Base-by-base conservation (phyloP, 441 rosid species). In the Theobroma grandiflorum region DNA sequence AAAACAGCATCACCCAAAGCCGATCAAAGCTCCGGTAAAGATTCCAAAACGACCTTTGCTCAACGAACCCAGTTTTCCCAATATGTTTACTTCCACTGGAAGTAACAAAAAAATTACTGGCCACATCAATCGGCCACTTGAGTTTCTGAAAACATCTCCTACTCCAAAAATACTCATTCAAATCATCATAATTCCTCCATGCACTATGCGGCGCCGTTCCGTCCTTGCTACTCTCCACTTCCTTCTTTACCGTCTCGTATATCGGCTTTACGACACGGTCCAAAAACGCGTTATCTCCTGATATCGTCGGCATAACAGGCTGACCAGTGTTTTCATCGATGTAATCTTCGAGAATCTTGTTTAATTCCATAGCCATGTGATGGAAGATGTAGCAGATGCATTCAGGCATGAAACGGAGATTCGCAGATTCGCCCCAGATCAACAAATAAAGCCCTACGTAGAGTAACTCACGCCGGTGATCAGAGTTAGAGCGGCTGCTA, bases 61-160 rank as follows among this genome's bases (percentile, higher is more conserved):
- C 99, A 64, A 95, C 99, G 63, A 94, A 95, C 35, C 99, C 99
- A 0, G 98, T 95, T 83, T 95, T 95, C 40, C 99, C 96, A 11
- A 94, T 94, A 66, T 85, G 93, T 67, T 91, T 87, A 43, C 87
- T 81, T 78, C 53, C 82, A 42, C 80, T 85, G 35, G 90, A 83
- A 20, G 81, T 75, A 61, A 87, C 89, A 37, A 95, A 95, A 81
- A 90, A 95, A 82, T 85, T 91, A 76, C 98, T 91, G 50, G 92
- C 95, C 58, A 80, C 38, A 81, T 94, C 96, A 10, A 94, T 80
- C 43, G 99, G 99, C 99, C 99, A 95, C 82, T 90, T 92, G 86
- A 95, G 79, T 79, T 90, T 94, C 66, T 89, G 82, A 61, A 95
- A 95, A 79, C 98, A 94, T 80, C 97, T 81, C 84, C 78, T 90